These are phyloP conservation scores for Cryptococcus amylolentus DNA, from an alignment of 1,284 basidiomycete species.

Conservation along the genomic window DNA sequence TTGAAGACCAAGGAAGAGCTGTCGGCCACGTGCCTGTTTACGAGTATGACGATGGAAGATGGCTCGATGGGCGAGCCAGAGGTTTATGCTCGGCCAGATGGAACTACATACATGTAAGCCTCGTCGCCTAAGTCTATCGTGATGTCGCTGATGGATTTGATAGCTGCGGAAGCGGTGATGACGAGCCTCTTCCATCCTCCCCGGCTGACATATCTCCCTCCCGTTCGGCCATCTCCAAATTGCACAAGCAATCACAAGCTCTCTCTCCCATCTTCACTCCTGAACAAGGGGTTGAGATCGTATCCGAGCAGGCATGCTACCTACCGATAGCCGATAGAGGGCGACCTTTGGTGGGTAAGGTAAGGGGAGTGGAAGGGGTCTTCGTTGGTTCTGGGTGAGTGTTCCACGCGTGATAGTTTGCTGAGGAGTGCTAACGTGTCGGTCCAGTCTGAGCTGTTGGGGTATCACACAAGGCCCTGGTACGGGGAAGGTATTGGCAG, in stretches of 20 bases:
- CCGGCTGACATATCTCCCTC: conserved; percentile 50
- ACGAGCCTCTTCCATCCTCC: conserved; percentile 45
- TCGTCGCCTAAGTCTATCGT: not conserved
- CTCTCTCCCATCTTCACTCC: conserved; percentile 50
- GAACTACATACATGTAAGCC: not conserved
- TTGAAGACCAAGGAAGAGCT: conserved; percentile 42
- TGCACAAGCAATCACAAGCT: conserved; percentile 51
- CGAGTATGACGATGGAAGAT: conserved; percentile 54
- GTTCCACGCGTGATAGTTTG: not conserved
- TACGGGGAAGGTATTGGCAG: conserved; percentile 55
- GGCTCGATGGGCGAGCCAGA: conserved; percentile 51
- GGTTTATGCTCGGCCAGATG: conserved; percentile 52
- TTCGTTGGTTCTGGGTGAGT: conserved; percentile 50
- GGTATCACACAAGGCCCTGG: conserved; percentile 52
- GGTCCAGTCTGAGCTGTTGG: conserved; percentile 33
- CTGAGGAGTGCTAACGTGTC: not conserved
- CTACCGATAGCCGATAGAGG: conserved; percentile 55
- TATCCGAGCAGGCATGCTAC: conserved; percentile 56
- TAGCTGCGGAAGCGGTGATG: conserved; percentile 48
- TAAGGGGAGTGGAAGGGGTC: conserved; percentile 49
- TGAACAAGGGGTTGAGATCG: conserved; percentile 40
- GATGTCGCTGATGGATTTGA: not conserved
- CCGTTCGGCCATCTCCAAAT: conserved; percentile 43
- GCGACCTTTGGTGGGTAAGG: conserved; percentile 54
- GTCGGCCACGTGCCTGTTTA: conserved; percentile 53